These are phyloP conservation scores for Claviceps sp. DNA, from an alignment of 2,329 filamentous ascomycete genomes.

Conservation along the genomic window DNA sequence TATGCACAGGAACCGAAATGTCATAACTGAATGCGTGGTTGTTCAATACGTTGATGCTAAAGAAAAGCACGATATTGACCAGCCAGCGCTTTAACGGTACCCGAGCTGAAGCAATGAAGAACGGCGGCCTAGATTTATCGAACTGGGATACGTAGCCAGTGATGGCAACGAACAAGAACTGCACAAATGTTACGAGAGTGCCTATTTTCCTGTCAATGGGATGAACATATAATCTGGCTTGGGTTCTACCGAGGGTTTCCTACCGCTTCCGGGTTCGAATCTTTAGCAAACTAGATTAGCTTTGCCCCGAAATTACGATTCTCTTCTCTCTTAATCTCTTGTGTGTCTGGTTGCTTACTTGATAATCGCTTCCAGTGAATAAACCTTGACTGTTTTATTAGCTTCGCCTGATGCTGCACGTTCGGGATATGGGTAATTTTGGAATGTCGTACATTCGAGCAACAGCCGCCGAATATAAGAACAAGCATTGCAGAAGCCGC, in stretches of 20 bases:
- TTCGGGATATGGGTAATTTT: neutral
- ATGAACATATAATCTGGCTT: neutral
- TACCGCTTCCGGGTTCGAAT: constrained; percentile 74
- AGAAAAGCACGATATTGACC: constrained; percentile 81
- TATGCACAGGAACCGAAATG: constrained; percentile 92
- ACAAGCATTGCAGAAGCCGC: constrained; percentile 54
- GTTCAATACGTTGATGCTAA: constrained; percentile 87
- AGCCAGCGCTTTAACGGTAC: constrained; percentile 79
- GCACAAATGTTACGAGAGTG: constrained; percentile 76
- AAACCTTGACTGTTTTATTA: constrained; percentile 49
- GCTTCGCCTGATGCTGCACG: neutral
- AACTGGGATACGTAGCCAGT: constrained; percentile 67
- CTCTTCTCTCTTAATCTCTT: neutral
- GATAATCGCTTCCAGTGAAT: constrained; percentile 86
- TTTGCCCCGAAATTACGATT: neutral
- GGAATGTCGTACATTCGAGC: constrained; percentile 59
- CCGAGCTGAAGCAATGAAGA: constrained; percentile 62
- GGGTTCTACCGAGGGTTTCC: constrained; percentile 5
- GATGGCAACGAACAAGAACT: constrained; percentile 71
- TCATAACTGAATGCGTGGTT: constrained; percentile 96
- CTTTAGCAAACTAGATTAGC: constrained; percentile 26
- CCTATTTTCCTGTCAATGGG: constrained; percentile 31
- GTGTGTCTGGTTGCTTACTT: constrained; percentile 47
- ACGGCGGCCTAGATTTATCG: constrained; percentile 50
- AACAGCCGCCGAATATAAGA: constrained; percentile 91